Conservation (phyloP, 768 basidiomycete species). For the Clathrus columnatus region DNA sequence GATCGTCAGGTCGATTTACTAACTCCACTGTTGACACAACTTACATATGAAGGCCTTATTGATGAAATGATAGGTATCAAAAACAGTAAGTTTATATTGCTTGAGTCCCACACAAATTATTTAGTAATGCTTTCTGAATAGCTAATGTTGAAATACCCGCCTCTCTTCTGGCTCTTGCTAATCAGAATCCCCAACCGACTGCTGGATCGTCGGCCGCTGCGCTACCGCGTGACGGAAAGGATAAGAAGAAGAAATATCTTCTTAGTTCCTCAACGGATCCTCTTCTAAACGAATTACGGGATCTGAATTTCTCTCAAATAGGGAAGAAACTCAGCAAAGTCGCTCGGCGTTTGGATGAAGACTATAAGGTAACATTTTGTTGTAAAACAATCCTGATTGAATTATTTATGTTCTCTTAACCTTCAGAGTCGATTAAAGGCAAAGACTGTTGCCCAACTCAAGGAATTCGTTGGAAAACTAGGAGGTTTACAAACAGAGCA, state of each 20-base stretch:
- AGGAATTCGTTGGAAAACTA: conserved; percentile 92
- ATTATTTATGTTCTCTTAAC: conserved; percentile 2
- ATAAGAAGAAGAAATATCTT: conserved; percentile 85
- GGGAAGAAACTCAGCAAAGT: conserved; percentile 73
- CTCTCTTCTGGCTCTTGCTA: conserved; percentile 50
- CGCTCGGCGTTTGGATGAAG: conserved; percentile 80
- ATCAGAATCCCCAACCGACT: conserved; percentile 26
- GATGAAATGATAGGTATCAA: conserved; percentile 88
- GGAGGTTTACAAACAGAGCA: conserved; percentile 91
- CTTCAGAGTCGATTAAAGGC: conserved; percentile 71
- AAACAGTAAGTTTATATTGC: conserved; percentile 54
- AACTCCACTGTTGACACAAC: conserved; percentile 87
- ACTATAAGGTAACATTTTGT: conserved; percentile 61
- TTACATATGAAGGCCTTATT: conserved; percentile 93
- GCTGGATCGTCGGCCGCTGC: conserved; percentile 2
- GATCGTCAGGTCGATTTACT: conserved; percentile 93
- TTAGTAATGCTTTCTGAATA: conserved; percentile 21
- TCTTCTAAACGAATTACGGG: conserved; percentile 74
- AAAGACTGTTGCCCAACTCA: conserved; percentile 84
- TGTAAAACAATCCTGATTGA: neutral
- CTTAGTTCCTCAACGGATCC: conserved; percentile 72
- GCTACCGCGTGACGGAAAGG: conserved; percentile 29
- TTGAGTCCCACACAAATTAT: neutral
- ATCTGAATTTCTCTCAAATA: conserved; percentile 87
- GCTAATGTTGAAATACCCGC: conserved; percentile 76